Conservation (phyloP, 192 early-diverging fungal genomes). For the Radiomyces spectabilis region DNA sequence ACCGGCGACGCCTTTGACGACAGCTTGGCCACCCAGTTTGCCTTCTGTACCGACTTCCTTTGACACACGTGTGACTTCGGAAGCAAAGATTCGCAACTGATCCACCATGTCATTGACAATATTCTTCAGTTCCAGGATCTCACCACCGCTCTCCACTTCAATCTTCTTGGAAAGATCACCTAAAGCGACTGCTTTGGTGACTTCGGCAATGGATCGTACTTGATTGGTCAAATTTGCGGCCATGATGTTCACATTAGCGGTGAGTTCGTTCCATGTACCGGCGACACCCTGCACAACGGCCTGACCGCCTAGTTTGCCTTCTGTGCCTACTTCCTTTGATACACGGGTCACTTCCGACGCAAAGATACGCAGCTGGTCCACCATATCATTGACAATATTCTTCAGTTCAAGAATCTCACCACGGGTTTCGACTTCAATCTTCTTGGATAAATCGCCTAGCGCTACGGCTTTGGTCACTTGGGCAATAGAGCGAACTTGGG, state of each 20-base stretch:
- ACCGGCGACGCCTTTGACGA: too few species aligned
- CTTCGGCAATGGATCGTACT: conserved; percentile 58
- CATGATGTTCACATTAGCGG: conserved; percentile 72
- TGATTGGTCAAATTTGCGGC: conserved; percentile 58
- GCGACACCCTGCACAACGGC: conserved; percentile 53
- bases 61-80: too few species aligned
- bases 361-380: conserved; percentile 58
- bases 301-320: conserved; percentile 63
- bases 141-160: too few species aligned
- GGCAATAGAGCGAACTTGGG: conserved; percentile 55
- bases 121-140: too few species aligned
- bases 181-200: conserved; percentile 62
- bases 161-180: conserved; percentile 60
- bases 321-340: conserved; percentile 60
- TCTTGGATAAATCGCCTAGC: conserved; percentile 45
- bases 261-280: conserved; percentile 68
- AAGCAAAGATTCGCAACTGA: conserved; percentile 44
- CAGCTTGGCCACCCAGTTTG: too few species aligned
- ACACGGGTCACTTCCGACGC: conserved; percentile 65
- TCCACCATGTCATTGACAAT: conserved; percentile 52
- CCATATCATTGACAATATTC: conserved; percentile 57
- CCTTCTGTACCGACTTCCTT: too few species aligned
- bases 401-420: conserved; percentile 57
- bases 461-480: conserved; percentile 53
- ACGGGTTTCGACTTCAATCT: conserved; percentile 35